Percentiles rank a stretch among this genome's conserved stretches.
These are phyloP conservation scores for Pyrus bretschneideri DNA, from an alignment of 306 rosid genomes.

Conservation along the genomic window DNA sequence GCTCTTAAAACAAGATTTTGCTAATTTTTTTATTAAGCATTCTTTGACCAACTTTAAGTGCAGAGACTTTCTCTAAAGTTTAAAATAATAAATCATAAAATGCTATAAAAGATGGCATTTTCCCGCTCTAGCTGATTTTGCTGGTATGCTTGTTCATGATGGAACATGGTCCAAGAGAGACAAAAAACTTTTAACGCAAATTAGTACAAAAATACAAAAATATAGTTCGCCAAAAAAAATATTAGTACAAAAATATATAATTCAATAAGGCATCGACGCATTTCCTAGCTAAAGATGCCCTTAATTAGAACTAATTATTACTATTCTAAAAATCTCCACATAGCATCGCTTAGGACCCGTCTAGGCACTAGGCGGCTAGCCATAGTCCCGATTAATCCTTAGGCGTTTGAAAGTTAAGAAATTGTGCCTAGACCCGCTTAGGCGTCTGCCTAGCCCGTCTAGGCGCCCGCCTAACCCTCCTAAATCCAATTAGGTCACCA, in stretches of 20 bases:
- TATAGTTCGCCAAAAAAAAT: not conserved
- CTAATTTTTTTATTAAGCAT: not conserved
- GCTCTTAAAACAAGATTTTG: slow-evolving; percentile 4
- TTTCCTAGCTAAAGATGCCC: not conserved
- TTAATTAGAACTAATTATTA: not conserved
- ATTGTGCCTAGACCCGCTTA: no score
- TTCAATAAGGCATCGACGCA: not conserved
- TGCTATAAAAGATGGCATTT: not conserved
- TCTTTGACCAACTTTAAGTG: slow-evolving; percentile 8
- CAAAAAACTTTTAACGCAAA: not conserved
- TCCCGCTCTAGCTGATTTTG: not conserved
- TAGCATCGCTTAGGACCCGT: no score
- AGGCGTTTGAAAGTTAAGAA: no score
- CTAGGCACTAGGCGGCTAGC: no score
- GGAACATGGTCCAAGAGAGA: not conserved
- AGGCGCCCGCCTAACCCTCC: no score
- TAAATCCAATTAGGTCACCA: no score
- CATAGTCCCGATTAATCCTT: rapidly evolving
- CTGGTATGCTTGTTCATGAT: not conserved
- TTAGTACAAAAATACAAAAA: not conserved
- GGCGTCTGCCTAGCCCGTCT: no score
- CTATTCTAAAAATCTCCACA: no score
- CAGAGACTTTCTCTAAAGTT: not conserved
- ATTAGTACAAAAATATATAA: not conserved
- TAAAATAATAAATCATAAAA: not conserved